Evolutionary conservation across 2,329 filamentous ascomycete genomes (phyloP).

Genomic region (Teratosphaeria gauchensis): DNA sequence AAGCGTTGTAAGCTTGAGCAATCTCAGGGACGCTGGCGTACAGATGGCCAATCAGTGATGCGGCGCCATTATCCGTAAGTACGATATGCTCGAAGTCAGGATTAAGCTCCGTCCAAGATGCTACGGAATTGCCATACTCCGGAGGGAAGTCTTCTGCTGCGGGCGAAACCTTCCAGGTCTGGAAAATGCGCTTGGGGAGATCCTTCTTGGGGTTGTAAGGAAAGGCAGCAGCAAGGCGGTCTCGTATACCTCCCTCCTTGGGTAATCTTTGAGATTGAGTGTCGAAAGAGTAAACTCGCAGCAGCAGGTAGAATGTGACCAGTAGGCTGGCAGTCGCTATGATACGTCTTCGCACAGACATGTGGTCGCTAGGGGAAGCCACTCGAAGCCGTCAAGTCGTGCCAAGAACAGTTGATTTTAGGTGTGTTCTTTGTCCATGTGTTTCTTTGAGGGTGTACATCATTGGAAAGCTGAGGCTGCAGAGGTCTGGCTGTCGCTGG

Average conservation of each 20-base stretch:
- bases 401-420: neutral
- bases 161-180: conserved; percentile 91
- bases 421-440: neutral
- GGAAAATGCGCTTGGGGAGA: conserved; percentile 98
- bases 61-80: conserved; percentile 79
- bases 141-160: conserved; percentile 64
- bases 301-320: neutral
- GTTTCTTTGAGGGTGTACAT: neutral
- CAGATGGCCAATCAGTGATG: conserved; percentile 71
- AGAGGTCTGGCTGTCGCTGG: neutral
- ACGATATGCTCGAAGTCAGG: conserved; percentile 93
- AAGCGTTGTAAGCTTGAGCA: conserved; percentile 39
- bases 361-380: neutral
- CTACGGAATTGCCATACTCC: conserved; percentile 70
- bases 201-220: conserved; percentile 81
- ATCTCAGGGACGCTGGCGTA: conserved; percentile 59
- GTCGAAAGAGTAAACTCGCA: neutral
- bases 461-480: neutral
- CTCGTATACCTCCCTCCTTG: conserved; percentile 61
- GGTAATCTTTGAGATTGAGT: neutral
- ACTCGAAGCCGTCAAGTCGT: neutral
- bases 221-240: conserved; percentile 83
- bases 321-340: neutral
- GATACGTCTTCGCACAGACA: neutral
- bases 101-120: conserved; percentile 79